These are phyloP conservation scores for Coriolopsis trogii DNA, from an alignment of 1,284 basidiomycete species.

Conservation along the genomic window DNA sequence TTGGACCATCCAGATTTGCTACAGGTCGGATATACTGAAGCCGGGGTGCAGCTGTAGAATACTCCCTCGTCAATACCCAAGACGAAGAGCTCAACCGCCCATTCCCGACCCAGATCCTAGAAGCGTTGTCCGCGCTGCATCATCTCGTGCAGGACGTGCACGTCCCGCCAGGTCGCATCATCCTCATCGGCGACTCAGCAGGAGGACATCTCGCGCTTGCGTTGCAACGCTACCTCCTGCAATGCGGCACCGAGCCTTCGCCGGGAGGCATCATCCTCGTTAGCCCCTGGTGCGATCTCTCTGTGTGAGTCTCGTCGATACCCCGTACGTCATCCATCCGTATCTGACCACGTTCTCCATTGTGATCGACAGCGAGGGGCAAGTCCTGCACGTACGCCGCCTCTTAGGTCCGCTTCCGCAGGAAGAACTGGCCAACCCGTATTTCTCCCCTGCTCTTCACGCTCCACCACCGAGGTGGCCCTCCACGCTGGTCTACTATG, in stretches of 20 bases:
- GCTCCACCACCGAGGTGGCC: constrained; percentile 13
- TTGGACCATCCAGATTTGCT: not conserved
- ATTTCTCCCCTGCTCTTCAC: constrained; percentile 20
- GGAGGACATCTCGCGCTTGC: constrained; percentile 20
- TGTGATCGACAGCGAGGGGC: constrained; percentile 6
- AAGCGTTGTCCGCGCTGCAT: constrained; percentile 19
- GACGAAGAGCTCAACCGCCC: not conserved
- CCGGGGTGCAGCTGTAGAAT: constrained; percentile 14
- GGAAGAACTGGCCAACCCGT: constrained; percentile 6
- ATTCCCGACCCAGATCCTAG: constrained; percentile 20
- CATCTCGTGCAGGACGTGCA: constrained; percentile 5
- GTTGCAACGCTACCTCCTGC: constrained; percentile 15
- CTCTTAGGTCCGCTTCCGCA: constrained; percentile 9
- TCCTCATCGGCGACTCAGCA: constrained; percentile 22
- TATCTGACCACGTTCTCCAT: too few species aligned
- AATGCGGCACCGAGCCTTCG: constrained; percentile 2
- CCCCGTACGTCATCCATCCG: too few species aligned
- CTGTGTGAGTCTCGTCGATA: constrained; percentile 4
- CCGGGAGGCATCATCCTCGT: constrained; percentile 15
- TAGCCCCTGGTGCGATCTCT: constrained; percentile 24
- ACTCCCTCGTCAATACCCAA: constrained; percentile 8
- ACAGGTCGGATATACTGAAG: not conserved
- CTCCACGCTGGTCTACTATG: constrained; percentile 18
- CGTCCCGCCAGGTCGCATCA: constrained; percentile 8
- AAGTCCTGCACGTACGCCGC: not conserved